A percentile compares a stretch with the other conserved stretches of the same genome.
Evolutionary conservation across 1,139 yeast species (phyloP).

Genomic region (Candida sp.): DNA sequence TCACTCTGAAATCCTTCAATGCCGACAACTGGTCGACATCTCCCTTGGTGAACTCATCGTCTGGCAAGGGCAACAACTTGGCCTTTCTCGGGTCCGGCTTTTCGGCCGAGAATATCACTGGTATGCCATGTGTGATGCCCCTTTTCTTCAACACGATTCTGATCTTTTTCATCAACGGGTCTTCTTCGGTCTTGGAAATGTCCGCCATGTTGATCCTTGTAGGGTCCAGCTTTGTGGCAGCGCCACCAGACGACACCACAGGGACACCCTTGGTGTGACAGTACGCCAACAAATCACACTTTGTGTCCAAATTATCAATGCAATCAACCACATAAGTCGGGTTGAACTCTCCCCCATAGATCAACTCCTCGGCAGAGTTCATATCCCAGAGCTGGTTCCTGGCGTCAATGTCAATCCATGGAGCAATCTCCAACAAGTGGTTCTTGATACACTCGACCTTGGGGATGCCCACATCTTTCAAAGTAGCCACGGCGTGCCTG

Average conservation of each 20-base stretch:
- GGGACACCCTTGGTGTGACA: constrained; percentile 63
- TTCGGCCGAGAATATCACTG: constrained; percentile 92
- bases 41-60: constrained; percentile 79
- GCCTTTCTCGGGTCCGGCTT: constrained; percentile 98
- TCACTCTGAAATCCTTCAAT: constrained; percentile 84
- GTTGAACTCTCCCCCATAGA: constrained; percentile 54
- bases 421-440: constrained; percentile 75
- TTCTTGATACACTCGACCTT: constrained; percentile 80
- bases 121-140: constrained; percentile 80
- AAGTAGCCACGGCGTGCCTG: constrained; percentile 91
- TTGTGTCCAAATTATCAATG: constrained; percentile 94
- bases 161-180: constrained; percentile 88
- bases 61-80: constrained; percentile 78
- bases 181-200: constrained; percentile 75
- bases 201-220: constrained; percentile 49
- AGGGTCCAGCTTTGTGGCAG: constrained; percentile 73
- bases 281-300: constrained; percentile 83
- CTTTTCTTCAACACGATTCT: constrained; percentile 79
- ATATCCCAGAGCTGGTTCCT: constrained; percentile 78
- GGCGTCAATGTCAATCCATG: constrained; percentile 88
- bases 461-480: constrained; percentile 88
- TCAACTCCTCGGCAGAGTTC: constrained; percentile 62
- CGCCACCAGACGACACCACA: constrained; percentile 93
- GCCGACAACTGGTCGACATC: constrained; percentile 89
- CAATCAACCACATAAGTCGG: constrained; percentile 90